Percentiles rank a stretch among this genome's conserved stretches.
These are phyloP conservation scores for Leucogyrophana mollusca DNA, from an alignment of 768 basidiomycete genomes.

Conservation along the genomic window DNA sequence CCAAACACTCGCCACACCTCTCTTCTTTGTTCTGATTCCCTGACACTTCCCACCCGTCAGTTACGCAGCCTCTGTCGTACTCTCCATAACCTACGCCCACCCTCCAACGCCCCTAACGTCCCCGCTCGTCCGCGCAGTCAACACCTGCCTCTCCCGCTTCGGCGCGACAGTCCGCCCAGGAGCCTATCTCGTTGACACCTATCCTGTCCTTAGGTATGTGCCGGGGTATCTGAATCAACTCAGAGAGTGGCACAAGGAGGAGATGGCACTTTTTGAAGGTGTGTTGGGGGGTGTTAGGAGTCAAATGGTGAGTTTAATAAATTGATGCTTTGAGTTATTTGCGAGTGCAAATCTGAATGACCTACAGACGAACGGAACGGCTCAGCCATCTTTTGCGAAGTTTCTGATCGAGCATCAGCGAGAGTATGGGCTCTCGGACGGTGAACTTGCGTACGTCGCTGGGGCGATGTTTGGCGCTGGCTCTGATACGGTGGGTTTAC, in stretches of 20 bases:
- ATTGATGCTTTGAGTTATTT: too few relatives aligned
- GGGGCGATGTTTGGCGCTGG: constrained; percentile 45
- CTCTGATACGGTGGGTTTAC: constrained; percentile 32
- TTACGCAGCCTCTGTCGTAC: constrained; percentile 38
- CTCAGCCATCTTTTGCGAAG: constrained; percentile 32
- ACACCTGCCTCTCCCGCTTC: constrained; percentile 23
- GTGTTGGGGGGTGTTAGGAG: constrained; percentile 28
- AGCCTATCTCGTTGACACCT: constrained; percentile 24
- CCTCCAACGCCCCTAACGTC: constrained; percentile 37
- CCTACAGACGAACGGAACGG: constrained; percentile 21
- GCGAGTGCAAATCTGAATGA: neutral
- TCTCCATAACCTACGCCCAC: constrained; percentile 37
- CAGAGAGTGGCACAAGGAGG: constrained; percentile 48
- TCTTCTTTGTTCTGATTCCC: neutral
- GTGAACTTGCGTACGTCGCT: constrained; percentile 38
- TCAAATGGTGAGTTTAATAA: constrained; percentile 22
- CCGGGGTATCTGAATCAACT: constrained; percentile 46
- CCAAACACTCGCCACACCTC: neutral
- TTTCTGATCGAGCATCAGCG: constrained; percentile 36
- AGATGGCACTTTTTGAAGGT: constrained; percentile 30
- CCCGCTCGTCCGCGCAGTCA: constrained; percentile 31
- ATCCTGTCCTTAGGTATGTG: constrained; percentile 20
- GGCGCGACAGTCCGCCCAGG: constrained; percentile 21
- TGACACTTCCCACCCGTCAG: constrained; percentile 11
- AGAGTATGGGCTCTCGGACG: constrained; percentile 27